phyloP scores from a whole-genome alignment of 768 basidiomycete species.

The Russula dissimulans region DNA sequence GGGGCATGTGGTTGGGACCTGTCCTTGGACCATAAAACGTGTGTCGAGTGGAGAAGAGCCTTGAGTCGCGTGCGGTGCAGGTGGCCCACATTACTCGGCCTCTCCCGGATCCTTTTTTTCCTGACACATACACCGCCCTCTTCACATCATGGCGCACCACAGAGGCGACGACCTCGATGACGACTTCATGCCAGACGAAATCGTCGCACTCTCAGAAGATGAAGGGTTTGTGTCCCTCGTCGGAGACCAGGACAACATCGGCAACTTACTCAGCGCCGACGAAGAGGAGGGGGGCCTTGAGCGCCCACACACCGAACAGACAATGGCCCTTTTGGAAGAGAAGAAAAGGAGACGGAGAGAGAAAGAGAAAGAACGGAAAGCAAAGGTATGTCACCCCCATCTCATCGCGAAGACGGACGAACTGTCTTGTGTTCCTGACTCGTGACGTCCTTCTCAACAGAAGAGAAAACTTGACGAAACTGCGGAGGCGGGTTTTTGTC shows the following conservation, averaged over 20 bases:
- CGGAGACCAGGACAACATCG: conserved; percentile 28
- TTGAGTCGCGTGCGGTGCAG: background rate
- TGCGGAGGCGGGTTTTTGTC: conserved; percentile 31
- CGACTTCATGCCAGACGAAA: conserved; percentile 65
- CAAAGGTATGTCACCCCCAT: conserved; percentile 37
- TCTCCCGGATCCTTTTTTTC: background rate
- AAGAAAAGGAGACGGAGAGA: conserved; percentile 70
- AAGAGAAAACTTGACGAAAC: conserved; percentile 54
- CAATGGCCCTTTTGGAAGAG: conserved; percentile 27
- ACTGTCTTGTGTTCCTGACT: conserved; percentile 3
- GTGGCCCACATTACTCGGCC: background rate
- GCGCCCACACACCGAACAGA: conserved; percentile 16
- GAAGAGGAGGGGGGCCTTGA: conserved; percentile 31
- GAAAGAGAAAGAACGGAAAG: conserved; percentile 64
- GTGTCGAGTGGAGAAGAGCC: background rate
- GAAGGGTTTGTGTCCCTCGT: conserved; percentile 30
- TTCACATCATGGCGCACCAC: conserved; percentile 26
- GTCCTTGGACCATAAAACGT: background rate
- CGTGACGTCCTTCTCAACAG: conserved; percentile 30
- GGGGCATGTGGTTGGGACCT: background rate
- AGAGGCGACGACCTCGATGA: conserved; percentile 77
- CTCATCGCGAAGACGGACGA: background rate
- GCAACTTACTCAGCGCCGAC: conserved; percentile 36
- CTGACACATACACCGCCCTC: too few relatives aligned
- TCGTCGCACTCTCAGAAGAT: conserved; percentile 54